phyloP scores from a whole-genome alignment of 441 rosid genomes.

The Biscutella laevigata region DNA sequence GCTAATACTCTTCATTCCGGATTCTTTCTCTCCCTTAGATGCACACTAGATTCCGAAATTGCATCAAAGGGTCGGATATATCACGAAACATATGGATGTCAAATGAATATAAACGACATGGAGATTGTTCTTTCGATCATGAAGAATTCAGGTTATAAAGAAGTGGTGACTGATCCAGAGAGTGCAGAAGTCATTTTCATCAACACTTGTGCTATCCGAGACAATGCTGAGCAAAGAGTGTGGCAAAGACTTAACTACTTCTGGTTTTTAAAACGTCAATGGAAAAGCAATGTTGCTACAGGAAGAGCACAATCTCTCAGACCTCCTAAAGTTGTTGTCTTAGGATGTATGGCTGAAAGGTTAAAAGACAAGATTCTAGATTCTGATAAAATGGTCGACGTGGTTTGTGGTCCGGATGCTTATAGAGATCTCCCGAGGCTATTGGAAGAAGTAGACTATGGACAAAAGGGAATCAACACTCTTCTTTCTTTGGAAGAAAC shows the following conservation, averaged over 20 bases:
- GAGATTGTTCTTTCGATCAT: constrained; percentile 86
- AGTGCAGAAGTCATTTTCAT: constrained; percentile 82
- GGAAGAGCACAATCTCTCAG: constrained; percentile 60
- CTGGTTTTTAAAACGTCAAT: constrained; percentile 82
- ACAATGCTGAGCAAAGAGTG: constrained; percentile 84
- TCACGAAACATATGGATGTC: constrained; percentile 93
- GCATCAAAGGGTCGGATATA: constrained; percentile 59
- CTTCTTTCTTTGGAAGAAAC: constrained; percentile 93
- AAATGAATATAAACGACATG: constrained; percentile 92
- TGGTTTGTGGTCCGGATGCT: constrained; percentile 93
- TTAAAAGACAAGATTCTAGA: constrained; percentile 82
- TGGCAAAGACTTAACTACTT: constrained; percentile 97
- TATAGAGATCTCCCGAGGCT: constrained; percentile 84
- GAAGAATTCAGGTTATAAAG: constrained; percentile 72
- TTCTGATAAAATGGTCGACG: constrained; percentile 96
- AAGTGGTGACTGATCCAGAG: constrained; percentile 64
- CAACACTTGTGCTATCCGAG: constrained; percentile 87
- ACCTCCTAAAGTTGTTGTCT: constrained; percentile 87
- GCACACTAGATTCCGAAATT: constrained; percentile 30
- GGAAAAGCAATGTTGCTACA: constrained; percentile 64
- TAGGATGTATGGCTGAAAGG: constrained; percentile 98
- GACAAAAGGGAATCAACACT: constrained; percentile 88
- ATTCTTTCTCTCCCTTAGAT: constrained; percentile 26
- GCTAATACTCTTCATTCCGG: neutral
- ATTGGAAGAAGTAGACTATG: constrained; percentile 77